phyloP scores from a whole-genome alignment of 208 protist species.

The Porcisia hertigi region DNA sequence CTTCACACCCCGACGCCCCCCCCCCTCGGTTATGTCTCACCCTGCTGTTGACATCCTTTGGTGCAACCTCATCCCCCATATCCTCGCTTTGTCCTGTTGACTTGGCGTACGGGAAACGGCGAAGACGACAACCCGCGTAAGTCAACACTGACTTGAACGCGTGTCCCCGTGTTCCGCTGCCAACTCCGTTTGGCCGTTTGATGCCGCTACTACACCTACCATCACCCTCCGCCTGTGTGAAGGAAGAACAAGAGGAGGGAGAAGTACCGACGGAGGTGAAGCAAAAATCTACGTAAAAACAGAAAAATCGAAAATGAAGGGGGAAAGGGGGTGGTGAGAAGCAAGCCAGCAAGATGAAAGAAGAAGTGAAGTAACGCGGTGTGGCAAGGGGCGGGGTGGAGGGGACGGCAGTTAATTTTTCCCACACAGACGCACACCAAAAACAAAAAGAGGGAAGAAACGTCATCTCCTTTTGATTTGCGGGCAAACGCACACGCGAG shows the following conservation, averaged over 20 bases:
- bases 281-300: background rate
- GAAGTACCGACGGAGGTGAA: background rate
- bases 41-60: background rate
- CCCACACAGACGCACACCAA: background rate
- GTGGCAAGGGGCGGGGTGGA: background rate
- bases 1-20: background rate
- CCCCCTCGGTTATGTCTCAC: background rate
- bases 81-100: background rate
- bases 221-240: background rate
- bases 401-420: background rate
- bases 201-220: background rate
- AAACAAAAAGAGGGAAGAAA: slow-evolving; percentile 7
- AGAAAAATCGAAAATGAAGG: background rate
- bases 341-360: background rate
- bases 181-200: background rate
- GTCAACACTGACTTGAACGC: slow-evolving; percentile 34
- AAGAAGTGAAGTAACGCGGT: too few species aligned
- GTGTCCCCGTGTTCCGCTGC: background rate
- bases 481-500: background rate
- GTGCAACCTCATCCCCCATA: background rate
- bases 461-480: too few species aligned
- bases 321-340: background rate
- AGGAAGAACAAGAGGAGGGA: background rate
- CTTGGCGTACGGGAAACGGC: background rate
- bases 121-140: slow-evolving; percentile 8